Conservation (phyloP, 1,139 yeast species). For the Saccharomyces pastorianus region DNA sequence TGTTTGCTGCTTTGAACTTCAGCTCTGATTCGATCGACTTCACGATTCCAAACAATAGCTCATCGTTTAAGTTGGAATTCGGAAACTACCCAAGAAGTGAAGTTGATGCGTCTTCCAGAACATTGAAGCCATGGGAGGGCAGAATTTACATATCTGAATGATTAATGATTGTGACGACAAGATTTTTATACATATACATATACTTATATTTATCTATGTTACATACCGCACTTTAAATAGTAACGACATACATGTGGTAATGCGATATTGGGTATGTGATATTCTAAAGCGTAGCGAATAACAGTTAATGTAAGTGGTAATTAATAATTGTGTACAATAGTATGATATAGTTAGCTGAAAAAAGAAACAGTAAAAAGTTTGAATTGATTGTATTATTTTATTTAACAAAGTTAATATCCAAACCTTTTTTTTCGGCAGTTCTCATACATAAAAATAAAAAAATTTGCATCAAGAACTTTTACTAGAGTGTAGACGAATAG, state of each 20-base stretch:
- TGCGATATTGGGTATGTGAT: too few relatives aligned
- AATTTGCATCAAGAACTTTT: neutral
- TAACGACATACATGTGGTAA: too few relatives aligned
- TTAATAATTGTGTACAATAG: neutral
- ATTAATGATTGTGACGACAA: neutral
- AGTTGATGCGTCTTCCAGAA: conserved; percentile 4
- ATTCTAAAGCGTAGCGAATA: too few relatives aligned
- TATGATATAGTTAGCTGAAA: neutral
- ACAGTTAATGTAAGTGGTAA: neutral
- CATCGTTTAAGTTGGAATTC: conserved; percentile 24
- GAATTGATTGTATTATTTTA: neutral
- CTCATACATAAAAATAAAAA: neutral
- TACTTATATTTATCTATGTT: too few relatives aligned
- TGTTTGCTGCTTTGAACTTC: conserved; percentile 43
- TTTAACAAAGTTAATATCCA: neutral
- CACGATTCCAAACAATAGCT: neutral
- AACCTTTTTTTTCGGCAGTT: neutral
- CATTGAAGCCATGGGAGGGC: conserved; percentile 13
- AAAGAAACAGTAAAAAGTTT: neutral
- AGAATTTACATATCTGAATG: conserved; percentile 8
- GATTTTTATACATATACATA: neutral
- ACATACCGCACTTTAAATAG: too few relatives aligned
- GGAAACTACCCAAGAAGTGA: conserved; percentile 6
- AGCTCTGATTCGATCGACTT: conserved; percentile 19
- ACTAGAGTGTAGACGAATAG: neutral